These are phyloP conservation scores for Senecio squalidus DNA, from an alignment of 140 eudicot species.

Conservation along the genomic window DNA sequence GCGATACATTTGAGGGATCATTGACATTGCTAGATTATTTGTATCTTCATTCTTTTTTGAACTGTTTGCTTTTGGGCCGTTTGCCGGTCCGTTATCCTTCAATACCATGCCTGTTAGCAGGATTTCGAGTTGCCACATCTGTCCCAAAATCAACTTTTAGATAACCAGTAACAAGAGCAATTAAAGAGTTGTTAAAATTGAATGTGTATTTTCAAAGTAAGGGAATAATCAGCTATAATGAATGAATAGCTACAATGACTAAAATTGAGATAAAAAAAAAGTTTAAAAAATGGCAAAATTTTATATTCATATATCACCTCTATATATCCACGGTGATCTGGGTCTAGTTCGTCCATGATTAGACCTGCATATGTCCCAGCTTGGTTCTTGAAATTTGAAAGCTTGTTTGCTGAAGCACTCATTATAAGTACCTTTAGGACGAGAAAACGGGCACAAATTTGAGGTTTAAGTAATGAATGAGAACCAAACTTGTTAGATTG, in stretches of 20 bases:
- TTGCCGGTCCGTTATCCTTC: slow-evolving; percentile 13
- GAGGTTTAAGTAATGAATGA: not conserved
- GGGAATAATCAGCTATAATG: too few relatives aligned
- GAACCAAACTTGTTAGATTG: slow-evolving; percentile 6
- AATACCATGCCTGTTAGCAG: slow-evolving; percentile 68
- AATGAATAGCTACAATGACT: too few relatives aligned
- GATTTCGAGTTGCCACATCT: slow-evolving; percentile 99
- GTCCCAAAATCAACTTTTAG: slow-evolving; percentile 19
- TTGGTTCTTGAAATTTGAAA: slow-evolving; percentile 71
- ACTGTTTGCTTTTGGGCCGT: slow-evolving; percentile 15
- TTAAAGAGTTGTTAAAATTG: not conserved
- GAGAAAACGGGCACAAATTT: slow-evolving; percentile 5
- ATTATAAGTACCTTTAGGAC: slow-evolving; percentile 67
- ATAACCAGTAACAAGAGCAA: slow-evolving; percentile 1
- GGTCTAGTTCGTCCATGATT: slow-evolving; percentile 98
- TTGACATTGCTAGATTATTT: slow-evolving; percentile 57
- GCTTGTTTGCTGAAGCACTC: slow-evolving; percentile 97
- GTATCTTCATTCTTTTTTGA: slow-evolving; percentile 29
- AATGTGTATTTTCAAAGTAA: not conserved
- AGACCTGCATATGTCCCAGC: slow-evolving; percentile 78
- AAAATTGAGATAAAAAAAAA: too few relatives aligned
- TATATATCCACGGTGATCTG: slow-evolving; percentile 80
- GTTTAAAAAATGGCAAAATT: not conserved
- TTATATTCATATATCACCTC: slow-evolving; percentile 43
- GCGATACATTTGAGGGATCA: slow-evolving; percentile 73